Percentiles rank a stretch among this genome's conserved stretches.
phyloP scores from a whole-genome alignment of 2,329 filamentous ascomycete species.

The Blastomyces emzantsi region DNA sequence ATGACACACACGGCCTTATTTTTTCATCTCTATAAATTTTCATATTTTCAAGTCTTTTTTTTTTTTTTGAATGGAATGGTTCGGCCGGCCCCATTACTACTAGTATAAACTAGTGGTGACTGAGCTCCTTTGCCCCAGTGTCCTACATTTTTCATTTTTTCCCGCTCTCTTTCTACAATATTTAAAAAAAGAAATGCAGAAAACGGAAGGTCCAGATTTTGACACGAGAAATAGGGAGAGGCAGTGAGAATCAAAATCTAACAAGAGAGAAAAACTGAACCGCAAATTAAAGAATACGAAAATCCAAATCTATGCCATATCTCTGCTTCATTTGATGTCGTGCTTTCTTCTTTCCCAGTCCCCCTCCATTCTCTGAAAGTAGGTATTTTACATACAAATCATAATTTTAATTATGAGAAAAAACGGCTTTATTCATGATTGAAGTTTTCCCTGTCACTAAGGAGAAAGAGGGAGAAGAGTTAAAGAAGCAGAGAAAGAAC shows the following conservation, averaged over 20 bases:
- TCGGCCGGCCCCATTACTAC: too few relatives aligned
- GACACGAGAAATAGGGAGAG: not conserved
- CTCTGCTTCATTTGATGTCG: not conserved
- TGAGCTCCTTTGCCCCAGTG: too few relatives aligned
- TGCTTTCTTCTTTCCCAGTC: not conserved
- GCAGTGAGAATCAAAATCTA: too few relatives aligned
- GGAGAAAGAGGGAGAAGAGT: not conserved
- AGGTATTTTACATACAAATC: not conserved
- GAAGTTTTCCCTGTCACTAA: not conserved
- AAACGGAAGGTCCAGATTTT: too few relatives aligned
- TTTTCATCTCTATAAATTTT: not conserved
- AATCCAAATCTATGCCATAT: not conserved
- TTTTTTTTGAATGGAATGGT: too few relatives aligned
- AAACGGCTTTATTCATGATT: not conserved
- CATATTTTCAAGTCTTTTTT: not conserved
- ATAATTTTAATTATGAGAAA: not conserved
- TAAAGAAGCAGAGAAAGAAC: not conserved
- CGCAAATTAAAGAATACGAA: not conserved
- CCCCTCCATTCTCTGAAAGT: not conserved
- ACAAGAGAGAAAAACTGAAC: not conserved
- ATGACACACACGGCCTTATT: too few relatives aligned
- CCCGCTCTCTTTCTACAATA: not conserved
- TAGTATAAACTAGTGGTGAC: too few relatives aligned
- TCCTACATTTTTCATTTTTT: too few relatives aligned
- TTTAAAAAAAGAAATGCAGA: too few relatives aligned